Conservation (phyloP, 768 basidiomycete genomes). For the Boletales sp. region DNA sequence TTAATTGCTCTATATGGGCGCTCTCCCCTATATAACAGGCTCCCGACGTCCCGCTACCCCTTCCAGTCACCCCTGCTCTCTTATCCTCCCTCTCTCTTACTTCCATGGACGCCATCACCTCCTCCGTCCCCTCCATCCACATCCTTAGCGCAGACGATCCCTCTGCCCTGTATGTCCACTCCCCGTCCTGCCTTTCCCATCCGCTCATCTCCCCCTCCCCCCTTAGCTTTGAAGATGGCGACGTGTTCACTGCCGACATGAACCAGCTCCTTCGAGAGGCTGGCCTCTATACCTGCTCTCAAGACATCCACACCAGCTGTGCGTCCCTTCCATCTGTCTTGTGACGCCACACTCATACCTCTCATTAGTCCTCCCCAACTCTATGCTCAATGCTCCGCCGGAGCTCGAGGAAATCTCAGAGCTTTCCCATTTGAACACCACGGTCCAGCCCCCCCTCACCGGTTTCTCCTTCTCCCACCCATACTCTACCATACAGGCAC, state of each 20-base stretch:
- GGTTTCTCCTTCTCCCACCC: slow-evolving; percentile 5
- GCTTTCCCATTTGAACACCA: slow-evolving; percentile 12
- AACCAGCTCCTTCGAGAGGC: not conserved
- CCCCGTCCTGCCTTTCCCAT: not conserved
- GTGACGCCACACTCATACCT: slow-evolving; percentile 16
- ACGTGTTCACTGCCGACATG: not conserved
- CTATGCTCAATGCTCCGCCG: not conserved
- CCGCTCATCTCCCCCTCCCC: not conserved
- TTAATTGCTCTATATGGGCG: slow-evolving; percentile 8
- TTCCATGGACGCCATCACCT: slow-evolving; percentile 10
- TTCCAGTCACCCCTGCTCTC: not conserved
- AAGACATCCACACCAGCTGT: slow-evolving; percentile 3
- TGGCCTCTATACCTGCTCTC: not conserved
- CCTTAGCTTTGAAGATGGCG: slow-evolving; percentile 7
- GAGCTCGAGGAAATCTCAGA: slow-evolving; percentile 20
- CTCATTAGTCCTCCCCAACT: not conserved
- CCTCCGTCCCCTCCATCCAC: slow-evolving; percentile 18
- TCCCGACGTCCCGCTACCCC: no score
- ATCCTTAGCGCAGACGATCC: slow-evolving; percentile 10
- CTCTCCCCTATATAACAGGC: slow-evolving; percentile 18
- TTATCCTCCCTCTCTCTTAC: not conserved
- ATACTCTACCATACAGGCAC: slow-evolving; percentile 13
- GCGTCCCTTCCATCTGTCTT: not conserved
- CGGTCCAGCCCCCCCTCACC: slow-evolving; percentile 5
- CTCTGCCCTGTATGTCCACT: slow-evolving; percentile 12